Base-by-base conservation (phyloP, 345 rosid species). In the Camelina sativa region DNA sequence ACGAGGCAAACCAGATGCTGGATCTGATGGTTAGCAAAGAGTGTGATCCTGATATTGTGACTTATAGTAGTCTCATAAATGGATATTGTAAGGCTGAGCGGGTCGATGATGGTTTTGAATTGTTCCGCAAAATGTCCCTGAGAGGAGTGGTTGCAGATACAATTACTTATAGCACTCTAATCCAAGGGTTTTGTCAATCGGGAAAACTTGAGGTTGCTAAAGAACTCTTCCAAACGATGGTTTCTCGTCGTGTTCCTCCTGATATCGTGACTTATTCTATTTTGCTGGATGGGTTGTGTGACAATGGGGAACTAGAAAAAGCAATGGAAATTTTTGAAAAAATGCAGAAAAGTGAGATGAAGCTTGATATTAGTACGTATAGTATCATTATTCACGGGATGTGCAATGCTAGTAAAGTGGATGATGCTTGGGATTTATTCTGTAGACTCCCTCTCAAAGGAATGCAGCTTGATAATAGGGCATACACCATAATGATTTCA, bases 201-300 rank as follows among this genome's bases (percentile, higher is more conserved):
- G 46, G 77, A 19, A 72, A 67, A 53, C 19, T 77, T 54, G 19
- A 41, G 1, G 77, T 65, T 4, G 86, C 81, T 8, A 30, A 65
- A 30, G 62, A 67, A 41, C 44, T 82, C 50, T 58, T 80, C 55
- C 48, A 64, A 2, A 66, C 67, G 62, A 71, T 80, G 84, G 62
- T 37, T 19, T 19, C 38, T 0, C 25, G 0, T 5, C 22, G 77
- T 47, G 12, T 64, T 0, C 22, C 1, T 5, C 72, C 63, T 8
- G 0, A 44, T 65, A 15, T 51, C 6, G 2, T 34, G 5, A 78
- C 84, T 4, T 80, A 76, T 20, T 1, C 1, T 1, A 22, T 46
- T 16, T 19, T 78, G 30, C 32, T 78, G 19, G 79, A 80, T 76
- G 80, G 79, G 6, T 38, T 76, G 16, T 80, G 78, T 54, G 75